Conservation (phyloP, 225 moss, liverwort and hornwort genomes). For the Lunularia cruciata region DNA sequence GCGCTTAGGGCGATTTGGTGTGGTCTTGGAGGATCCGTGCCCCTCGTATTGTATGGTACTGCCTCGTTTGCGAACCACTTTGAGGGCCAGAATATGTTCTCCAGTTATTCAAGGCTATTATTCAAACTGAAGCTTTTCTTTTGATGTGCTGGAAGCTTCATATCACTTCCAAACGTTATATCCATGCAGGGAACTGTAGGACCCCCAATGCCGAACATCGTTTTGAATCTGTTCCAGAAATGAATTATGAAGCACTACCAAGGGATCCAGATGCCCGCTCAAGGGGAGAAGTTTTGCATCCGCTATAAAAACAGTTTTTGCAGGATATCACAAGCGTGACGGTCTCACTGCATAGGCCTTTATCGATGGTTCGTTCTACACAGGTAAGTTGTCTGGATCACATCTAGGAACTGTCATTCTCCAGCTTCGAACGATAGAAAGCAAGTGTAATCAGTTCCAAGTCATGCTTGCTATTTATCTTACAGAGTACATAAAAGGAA, state of each 20-base stretch:
- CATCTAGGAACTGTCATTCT: too few species aligned
- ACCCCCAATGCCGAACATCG: slow-evolving; percentile 77
- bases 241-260: slow-evolving; percentile 75
- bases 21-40: slow-evolving; percentile 72
- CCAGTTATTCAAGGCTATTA: slow-evolving; percentile 81
- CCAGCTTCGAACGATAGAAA: too few species aligned
- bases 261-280: slow-evolving; percentile 26
- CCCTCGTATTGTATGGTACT: slow-evolving; percentile 70
- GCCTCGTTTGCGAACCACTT: slow-evolving; percentile 69
- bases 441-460: too few species aligned
- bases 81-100: slow-evolving; percentile 76
- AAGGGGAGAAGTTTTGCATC: slow-evolving; percentile 70
- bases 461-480: too few species aligned
- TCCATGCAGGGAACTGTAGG: slow-evolving; percentile 74
- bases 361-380: slow-evolving; percentile 76
- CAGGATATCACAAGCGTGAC: slow-evolving; percentile 73
- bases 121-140: too few species aligned
- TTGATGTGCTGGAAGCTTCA: slow-evolving; percentile 74
- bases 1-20: too few species aligned
- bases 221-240: slow-evolving; percentile 84
- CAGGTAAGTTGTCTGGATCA: slow-evolving; percentile 41
- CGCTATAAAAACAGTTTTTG: slow-evolving; percentile 63
- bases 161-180: slow-evolving; percentile 69
- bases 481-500: too few species aligned
- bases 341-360: slow-evolving; percentile 76